phyloP scores from a whole-genome alignment of 768 basidiomycete genomes.

The Leccinum disarticulatum region DNA sequence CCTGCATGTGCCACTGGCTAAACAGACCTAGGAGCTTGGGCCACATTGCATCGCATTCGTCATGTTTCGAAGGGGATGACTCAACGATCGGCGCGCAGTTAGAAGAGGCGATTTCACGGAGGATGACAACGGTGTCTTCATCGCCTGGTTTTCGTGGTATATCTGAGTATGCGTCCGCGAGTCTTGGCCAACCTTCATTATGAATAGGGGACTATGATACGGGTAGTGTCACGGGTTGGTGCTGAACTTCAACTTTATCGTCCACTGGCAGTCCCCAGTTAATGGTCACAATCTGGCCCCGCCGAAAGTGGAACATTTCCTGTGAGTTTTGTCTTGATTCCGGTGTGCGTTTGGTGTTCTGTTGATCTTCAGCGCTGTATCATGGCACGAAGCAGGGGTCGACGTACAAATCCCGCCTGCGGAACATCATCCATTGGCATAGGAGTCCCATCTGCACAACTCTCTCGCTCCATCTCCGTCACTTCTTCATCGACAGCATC shows the following conservation, averaged over 20 bases:
- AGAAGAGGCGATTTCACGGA: not conserved
- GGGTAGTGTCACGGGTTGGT: not conserved
- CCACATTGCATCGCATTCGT: slow-evolving; percentile 8
- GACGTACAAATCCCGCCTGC: not conserved
- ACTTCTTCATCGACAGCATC: not conserved
- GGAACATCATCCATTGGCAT: too few species aligned
- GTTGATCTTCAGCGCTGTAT: not conserved
- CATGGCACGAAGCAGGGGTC: not conserved
- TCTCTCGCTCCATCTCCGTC: not conserved
- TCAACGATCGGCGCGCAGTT: not conserved
- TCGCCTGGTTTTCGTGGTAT: not conserved
- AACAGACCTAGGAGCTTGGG: slow-evolving; percentile 13
- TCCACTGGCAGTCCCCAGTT: not conserved
- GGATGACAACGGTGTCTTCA: slow-evolving; percentile 1
- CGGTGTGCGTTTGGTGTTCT: not conserved
- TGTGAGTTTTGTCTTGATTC: not conserved
- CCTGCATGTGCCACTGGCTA: slow-evolving; percentile 26
- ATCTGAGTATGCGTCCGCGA: not conserved
- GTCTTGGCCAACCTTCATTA: not conserved
- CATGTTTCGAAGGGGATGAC: slow-evolving; percentile 3
- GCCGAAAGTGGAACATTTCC: slow-evolving; percentile 13
- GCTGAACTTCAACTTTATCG: not conserved
- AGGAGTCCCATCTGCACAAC: too few species aligned
- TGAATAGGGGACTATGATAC: not conserved
- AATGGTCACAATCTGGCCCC: slow-evolving; percentile 15